Conservation (phyloP, 169 alveolate species). For the Cardiosporidium cionae region DNA sequence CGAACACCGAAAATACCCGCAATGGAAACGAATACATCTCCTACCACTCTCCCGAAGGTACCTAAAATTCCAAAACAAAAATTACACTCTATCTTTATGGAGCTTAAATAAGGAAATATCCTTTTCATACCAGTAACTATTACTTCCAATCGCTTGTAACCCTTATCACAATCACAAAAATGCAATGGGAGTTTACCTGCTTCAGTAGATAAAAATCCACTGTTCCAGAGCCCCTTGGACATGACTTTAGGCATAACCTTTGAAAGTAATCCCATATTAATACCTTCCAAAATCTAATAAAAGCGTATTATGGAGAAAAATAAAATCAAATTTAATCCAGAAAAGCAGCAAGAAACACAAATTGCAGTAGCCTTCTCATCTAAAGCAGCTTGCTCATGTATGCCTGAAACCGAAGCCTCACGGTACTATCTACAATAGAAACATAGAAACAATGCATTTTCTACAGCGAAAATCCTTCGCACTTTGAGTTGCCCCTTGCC, state of each 20-base stretch:
- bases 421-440: too few relatives aligned
- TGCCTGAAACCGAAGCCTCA: too few relatives aligned
- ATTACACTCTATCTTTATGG: not conserved
- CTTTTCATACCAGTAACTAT: not conserved
- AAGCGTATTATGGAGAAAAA: too few relatives aligned
- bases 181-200: conserved; percentile 19
- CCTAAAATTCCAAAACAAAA: not conserved
- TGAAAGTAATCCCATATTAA: conserved; percentile 24
- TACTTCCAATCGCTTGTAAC: not conserved
- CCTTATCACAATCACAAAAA: too few relatives aligned
- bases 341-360: too few relatives aligned
- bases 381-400: too few relatives aligned
- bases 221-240: conserved; percentile 19
- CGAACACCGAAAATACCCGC: not conserved
- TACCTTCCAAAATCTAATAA: conserved; percentile 16
- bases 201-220: conserved; percentile 31
- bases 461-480: too few relatives aligned
- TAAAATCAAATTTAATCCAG: too few relatives aligned
- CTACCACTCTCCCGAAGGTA: not conserved
- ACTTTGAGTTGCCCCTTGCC: too few relatives aligned
- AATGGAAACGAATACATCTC: not conserved
- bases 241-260: conserved; percentile 22
- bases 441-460: too few relatives aligned
- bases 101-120: too few relatives aligned
- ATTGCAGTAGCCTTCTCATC: too few relatives aligned